Conservation (phyloP, 257 asterid species). For the Nemophila menziesii region DNA sequence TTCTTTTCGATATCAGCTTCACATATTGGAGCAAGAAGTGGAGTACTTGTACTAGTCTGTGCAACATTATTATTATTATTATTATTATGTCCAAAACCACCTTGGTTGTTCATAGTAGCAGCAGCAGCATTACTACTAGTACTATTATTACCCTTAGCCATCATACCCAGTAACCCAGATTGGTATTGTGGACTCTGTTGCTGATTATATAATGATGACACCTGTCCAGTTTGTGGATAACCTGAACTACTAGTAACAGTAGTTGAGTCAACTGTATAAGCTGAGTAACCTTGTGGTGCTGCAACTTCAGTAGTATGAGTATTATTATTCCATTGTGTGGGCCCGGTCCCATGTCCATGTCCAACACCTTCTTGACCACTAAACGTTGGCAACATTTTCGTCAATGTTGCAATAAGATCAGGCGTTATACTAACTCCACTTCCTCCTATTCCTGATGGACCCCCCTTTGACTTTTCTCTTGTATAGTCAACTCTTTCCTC, state of each 20-base stretch:
- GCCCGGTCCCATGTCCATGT: conserved; percentile 24
- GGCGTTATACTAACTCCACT: conserved; percentile 71
- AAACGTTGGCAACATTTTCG: conserved; percentile 48
- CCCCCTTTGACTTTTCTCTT: conserved; percentile 33
- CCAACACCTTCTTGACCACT: conserved; percentile 31
- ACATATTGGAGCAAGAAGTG: conserved; percentile 36
- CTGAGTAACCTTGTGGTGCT: conserved; percentile 34
- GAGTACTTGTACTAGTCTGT: too few species aligned
- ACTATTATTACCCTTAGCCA: too few species aligned
- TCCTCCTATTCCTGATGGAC: too few species aligned
- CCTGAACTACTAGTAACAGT: conserved; percentile 14
- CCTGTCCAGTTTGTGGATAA: conserved; percentile 37
- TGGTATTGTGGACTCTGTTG: conserved; percentile 44
- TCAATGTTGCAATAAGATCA: conserved; percentile 77
- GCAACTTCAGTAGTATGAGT: conserved; percentile 28
- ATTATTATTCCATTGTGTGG: conserved; percentile 44
- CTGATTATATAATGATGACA: conserved; percentile 22
- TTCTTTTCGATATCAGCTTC: conserved; percentile 87
- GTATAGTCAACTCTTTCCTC: too few species aligned
- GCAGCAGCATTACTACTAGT: conserved; percentile 39
- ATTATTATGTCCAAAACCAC: too few species aligned
- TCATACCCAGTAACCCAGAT: too few species aligned
- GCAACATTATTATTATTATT: too few species aligned
- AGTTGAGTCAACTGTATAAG: conserved; percentile 30
- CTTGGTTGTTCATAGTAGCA: conserved; percentile 26